These are phyloP conservation scores for Chlorella sp. DNA, from an alignment of 139 green algal species.

Conservation along the genomic window DNA sequence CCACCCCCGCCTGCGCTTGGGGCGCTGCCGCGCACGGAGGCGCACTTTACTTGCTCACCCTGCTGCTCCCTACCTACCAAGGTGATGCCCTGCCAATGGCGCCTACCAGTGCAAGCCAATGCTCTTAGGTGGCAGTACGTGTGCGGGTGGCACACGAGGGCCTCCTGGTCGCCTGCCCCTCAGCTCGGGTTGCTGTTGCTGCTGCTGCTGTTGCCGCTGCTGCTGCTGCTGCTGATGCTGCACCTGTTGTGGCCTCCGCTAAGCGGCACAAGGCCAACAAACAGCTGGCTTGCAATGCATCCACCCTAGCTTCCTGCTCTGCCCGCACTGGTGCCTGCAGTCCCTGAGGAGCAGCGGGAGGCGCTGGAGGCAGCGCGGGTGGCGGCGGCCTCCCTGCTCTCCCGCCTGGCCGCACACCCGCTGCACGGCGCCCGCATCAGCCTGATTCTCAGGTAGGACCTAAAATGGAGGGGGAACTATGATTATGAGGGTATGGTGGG, in stretches of 20 bases:
- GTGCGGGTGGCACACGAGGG: no score
- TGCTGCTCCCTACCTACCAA: slow-evolving; percentile 67
- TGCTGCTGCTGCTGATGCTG: neutral
- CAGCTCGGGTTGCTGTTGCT: neutral
- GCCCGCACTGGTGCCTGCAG: neutral
- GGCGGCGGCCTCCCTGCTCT: slow-evolving; percentile 72
- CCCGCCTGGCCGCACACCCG: slow-evolving; percentile 63
- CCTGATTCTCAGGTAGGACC: neutral
- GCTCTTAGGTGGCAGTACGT: neutral
- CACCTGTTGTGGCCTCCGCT: no score
- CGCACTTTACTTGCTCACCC: slow-evolving; percentile 76
- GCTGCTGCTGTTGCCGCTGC: neutral
- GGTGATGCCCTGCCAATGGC: neutral
- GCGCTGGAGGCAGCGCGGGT: slow-evolving; percentile 42
- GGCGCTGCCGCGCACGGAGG: slow-evolving; percentile 70
- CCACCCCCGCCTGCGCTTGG: slow-evolving; percentile 52
- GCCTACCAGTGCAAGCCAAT: no score
- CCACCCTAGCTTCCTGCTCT: no score
- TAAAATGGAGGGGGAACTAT: no score
- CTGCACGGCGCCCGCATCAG: slow-evolving; percentile 74
- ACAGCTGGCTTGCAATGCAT: neutral
- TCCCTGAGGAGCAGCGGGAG: slow-evolving; percentile 1
- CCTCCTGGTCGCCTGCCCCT: neutral
- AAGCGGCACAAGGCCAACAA: no score
- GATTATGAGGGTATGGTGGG: no score